Evolutionary conservation across 2,329 filamentous ascomycete genomes (phyloP).

Genomic region (Exophiala viscosa): DNA sequence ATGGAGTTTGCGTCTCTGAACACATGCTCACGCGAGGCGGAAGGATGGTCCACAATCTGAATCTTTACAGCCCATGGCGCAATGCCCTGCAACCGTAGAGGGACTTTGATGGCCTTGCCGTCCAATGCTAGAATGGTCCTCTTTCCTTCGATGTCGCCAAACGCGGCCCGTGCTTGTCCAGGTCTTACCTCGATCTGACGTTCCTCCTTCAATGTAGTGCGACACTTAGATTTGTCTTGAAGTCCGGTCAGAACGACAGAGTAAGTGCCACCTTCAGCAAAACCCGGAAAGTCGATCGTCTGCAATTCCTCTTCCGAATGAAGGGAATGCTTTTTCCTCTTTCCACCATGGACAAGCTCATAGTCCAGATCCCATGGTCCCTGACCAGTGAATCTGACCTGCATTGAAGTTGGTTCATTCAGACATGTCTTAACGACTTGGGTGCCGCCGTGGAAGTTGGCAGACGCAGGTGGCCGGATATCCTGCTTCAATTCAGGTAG

Average conservation of each 20-base stretch:
- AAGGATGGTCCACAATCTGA: conserved; percentile 56
- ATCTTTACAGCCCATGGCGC: conserved; percentile 74
- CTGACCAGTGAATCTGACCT: conserved; percentile 74
- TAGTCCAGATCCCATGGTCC: conserved; percentile 87
- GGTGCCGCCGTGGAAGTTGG: conserved; percentile 60
- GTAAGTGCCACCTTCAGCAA: conserved; percentile 84
- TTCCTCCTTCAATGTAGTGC: conserved; percentile 79
- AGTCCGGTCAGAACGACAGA: conserved; percentile 80
- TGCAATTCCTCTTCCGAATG: conserved; percentile 61
- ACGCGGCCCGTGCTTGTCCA: conserved; percentile 80
- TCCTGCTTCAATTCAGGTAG: conserved; percentile 70
- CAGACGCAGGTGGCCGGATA: conserved; percentile 87
- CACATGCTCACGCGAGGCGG: conserved; percentile 44
- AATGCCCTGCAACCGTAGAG: conserved; percentile 79
- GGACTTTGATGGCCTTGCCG: conserved; percentile 67
- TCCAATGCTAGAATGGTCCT: conserved; percentile 72
- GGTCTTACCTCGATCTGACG: conserved; percentile 80
- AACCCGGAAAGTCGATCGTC: conserved; percentile 69
- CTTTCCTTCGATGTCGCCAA: conserved; percentile 80
- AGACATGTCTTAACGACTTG: conserved; percentile 67
- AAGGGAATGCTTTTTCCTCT: conserved; percentile 66
- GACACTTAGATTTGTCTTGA: conserved; percentile 81
- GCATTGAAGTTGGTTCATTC: conserved; percentile 71
- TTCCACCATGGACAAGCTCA: conserved; percentile 86
- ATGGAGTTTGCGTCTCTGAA: conserved; percentile 64